Evolutionary conservation across 83 land plant species (phyloP).

Genomic region (Picea abies): DNA sequence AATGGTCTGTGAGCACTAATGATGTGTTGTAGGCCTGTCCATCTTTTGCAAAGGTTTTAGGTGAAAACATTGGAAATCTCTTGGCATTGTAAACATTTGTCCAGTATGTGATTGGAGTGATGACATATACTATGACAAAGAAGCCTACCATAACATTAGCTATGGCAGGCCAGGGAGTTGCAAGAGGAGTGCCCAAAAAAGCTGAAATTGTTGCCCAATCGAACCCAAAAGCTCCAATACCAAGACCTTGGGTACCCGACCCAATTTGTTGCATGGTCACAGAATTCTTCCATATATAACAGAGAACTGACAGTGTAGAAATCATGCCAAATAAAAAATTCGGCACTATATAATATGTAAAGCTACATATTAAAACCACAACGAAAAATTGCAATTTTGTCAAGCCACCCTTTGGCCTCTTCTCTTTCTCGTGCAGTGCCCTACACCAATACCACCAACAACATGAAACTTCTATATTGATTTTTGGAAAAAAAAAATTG

Average conservation of each 20-base stretch:
- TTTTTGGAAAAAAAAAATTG: no score
- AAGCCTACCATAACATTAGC: slow-evolving; percentile 55
- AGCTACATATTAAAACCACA: slow-evolving; percentile 40
- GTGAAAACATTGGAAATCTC: slow-evolving; percentile 64
- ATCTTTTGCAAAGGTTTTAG: slow-evolving; percentile 30
- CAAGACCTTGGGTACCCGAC: slow-evolving; percentile 60
- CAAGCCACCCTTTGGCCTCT: slow-evolving; percentile 40
- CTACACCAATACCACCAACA: slow-evolving; percentile 17
- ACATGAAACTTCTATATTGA: no score
- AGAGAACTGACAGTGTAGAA: slow-evolving; percentile 55
- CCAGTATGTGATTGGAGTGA: slow-evolving; percentile 59
- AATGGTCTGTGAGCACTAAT: slow-evolving; percentile 39
- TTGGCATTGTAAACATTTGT: slow-evolving; percentile 45
- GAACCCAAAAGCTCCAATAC: slow-evolving; percentile 55
- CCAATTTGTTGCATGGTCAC: slow-evolving; percentile 76
- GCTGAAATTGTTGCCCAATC: slow-evolving; percentile 61
- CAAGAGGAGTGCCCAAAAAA: slow-evolving; percentile 62
- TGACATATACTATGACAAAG: slow-evolving; percentile 51
- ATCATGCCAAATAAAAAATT: slow-evolving; percentile 59
- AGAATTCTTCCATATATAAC: slow-evolving; percentile 65
- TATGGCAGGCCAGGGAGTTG: slow-evolving; percentile 60
- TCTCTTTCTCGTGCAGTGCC: slow-evolving; percentile 66
- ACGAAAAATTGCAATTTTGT: slow-evolving; percentile 67
- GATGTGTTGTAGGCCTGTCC: slow-evolving; percentile 40
- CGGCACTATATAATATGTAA: slow-evolving; percentile 65